A percentile compares a stretch with the other conserved stretches of the same genome.
Evolutionary conservation across 768 basidiomycete species (phyloP).

Genomic region (Kwoniella dejecticola): DNA sequence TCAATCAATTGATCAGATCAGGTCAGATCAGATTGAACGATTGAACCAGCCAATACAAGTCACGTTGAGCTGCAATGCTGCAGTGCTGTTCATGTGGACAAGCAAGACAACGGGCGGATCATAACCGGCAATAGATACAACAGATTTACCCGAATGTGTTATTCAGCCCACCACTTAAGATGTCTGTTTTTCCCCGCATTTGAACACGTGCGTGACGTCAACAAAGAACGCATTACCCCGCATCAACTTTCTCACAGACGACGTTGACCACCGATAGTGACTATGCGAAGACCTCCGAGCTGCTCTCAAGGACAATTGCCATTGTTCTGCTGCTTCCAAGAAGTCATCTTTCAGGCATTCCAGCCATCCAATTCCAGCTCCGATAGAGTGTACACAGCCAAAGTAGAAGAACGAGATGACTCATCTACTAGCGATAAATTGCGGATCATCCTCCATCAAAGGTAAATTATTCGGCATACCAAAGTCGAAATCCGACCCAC

Average conservation of each 20-base stretch:
- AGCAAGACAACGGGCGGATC: background rate
- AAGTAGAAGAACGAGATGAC: slow-evolving; percentile 8
- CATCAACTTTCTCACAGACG: slow-evolving; percentile 11
- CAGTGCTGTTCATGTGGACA: background rate
- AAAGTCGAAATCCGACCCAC: slow-evolving; percentile 23
- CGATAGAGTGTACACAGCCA: background rate
- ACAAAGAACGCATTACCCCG: background rate
- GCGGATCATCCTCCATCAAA: slow-evolving; percentile 85
- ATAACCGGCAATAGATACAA: slow-evolving; percentile 2
- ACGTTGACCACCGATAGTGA: slow-evolving; percentile 1
- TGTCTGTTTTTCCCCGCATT: background rate
- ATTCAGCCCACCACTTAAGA: background rate
- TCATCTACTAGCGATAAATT: slow-evolving; percentile 69
- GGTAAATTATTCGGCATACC: slow-evolving; percentile 65
- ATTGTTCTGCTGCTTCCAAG: too few relatives aligned
- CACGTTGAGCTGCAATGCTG: background rate
- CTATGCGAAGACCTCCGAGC: slow-evolving; percentile 1
- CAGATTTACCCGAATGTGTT: background rate
- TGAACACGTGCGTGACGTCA: slow-evolving; percentile 22
- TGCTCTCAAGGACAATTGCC: too few relatives aligned
- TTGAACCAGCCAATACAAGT: background rate
- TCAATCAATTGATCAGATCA: background rate
- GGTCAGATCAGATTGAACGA: too few relatives aligned
- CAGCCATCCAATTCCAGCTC: too few relatives aligned
- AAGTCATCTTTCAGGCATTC: background rate